Base-by-base conservation (phyloP, 2,329 filamentous ascomycete genomes). In the Colletotrichum tamarilloi region DNA sequence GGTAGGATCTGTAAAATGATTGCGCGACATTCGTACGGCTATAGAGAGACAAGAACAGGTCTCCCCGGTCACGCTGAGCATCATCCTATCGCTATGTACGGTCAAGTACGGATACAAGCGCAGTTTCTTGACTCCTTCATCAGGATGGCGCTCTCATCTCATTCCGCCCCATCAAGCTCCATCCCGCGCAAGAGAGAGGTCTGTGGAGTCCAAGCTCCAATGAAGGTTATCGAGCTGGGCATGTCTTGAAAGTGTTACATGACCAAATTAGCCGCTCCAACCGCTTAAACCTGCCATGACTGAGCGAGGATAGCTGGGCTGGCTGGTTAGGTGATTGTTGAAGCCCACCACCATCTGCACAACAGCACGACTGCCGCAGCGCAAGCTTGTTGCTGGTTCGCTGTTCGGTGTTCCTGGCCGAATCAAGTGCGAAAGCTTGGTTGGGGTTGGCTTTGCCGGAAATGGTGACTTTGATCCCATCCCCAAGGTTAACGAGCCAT, bases 191-290 rank as follows among this genome's bases (percentile, higher is more conserved):
- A 57, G 55, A 42, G 52, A 16, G 26, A 49, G 14, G 28, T n/a
- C 28, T 32, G 24, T 5, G 28, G 38, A 32, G 62, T 38, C 60
- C 46, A 60, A 70, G 67, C 72, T 74, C 65, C 68, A 69, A 62
- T 74, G 58, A 67, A 52, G 46, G 46, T 62, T 32, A 32, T 46
- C 22, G 26, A 46, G 55, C 66, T 70, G 70, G 52, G 66, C 59
- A 53, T 53, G 69, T 64, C 62, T 65, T 63, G 68, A 62, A 73
- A 70, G 53, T 60, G 68, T 75, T 73, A 74, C 68, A 70, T 46
- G 74, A 69, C 68, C 62, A 69, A 62, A 65, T 72, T 75, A 75
- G 72, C 72, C 72, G 74, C 72, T 49, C 62, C 73, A 69, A 75
- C 64, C 74, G 74, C 64, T 68, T 72, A 69, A 68, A 69, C 30